Base-by-base conservation (phyloP, 176 grass and related monocot genomes). In the Raddia distichophylla region DNA sequence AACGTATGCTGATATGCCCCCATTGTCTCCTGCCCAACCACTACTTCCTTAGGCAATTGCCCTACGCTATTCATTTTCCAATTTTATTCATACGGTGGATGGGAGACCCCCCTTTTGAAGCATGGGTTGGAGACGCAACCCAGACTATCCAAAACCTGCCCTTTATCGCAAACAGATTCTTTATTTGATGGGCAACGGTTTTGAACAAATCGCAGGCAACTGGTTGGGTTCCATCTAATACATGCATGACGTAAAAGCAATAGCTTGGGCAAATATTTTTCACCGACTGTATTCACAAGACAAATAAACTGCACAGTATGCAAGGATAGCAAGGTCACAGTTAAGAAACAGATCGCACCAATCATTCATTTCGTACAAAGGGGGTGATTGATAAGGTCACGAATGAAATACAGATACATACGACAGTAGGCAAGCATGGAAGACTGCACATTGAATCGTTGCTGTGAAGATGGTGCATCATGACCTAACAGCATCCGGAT, bases 401-500 rank as follows among this genome's bases (percentile, higher is more conserved):
- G 60, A 72, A 86, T 76, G 53, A 35, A 83, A 83, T 78, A 83
- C 59, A 73, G 22, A 78, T 57, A 51, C 40, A 83, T 51, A 69
- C 67, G 64, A 58, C 51, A 88, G 58, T 50, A 50, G 59, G 79
- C 42, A 60, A 49, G 51, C 33, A 43, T 4, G 4, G 22, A 51
- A 37, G 58, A 42, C 48, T 61, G 82, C 10, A 78, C 55, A 55
- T 73, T 83, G 52, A 74, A 69, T 57, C 10, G 68, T 74, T 63
- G 62, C 17, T 62, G 37, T 7, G 59, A 44, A 47, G 49, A 60
- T 69, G 74, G 67, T 34, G 67, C 17, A 11, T 57, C 10, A 58
- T 71, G 34, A 63, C 17, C 75, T 92, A 95, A 78, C 93, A 95
- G 53, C 90, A 95, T 19, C 87, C 93, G 60, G 84, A 85, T 57